Conservation (phyloP, 2,329 filamentous ascomycete genomes). For the Daldinia sp. region DNA sequence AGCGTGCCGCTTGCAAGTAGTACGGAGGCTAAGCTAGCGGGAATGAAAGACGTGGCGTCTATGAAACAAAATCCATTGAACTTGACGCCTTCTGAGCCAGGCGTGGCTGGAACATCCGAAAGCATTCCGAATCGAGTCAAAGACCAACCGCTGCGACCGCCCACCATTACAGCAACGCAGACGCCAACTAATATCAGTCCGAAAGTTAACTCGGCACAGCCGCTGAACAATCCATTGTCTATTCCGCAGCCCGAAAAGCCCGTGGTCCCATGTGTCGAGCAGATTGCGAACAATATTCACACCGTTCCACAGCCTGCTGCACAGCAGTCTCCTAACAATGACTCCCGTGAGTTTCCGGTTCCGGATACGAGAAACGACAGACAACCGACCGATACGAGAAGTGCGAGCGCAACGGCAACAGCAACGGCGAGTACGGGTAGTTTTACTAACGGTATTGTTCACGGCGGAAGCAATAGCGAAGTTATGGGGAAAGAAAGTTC, state of each 20-base stretch:
- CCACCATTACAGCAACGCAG: constrained; percentile 23
- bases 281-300: not conserved
- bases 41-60: constrained; percentile 45
- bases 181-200: constrained; percentile 14
- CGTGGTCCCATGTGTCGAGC: not conserved
- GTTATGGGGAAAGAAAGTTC: constrained; percentile 17
- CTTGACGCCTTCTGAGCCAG: constrained; percentile 16
- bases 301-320: constrained; percentile 2
- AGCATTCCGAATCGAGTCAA: constrained; percentile 41
- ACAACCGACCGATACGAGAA: constrained; percentile 15
- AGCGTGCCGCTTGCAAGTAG: constrained; percentile 67
- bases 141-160: constrained; percentile 38
- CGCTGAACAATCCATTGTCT: constrained; percentile 13
- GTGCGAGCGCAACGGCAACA: not conserved
- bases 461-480: constrained; percentile 4
- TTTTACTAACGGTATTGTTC: constrained; percentile 5
- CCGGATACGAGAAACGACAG: constrained; percentile 9
- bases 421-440: not conserved
- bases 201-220: constrained; percentile 3
- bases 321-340: constrained; percentile 16
- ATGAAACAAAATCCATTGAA: constrained; percentile 45
- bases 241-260: constrained; percentile 5
- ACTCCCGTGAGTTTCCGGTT: not conserved
- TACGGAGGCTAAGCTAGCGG: constrained; percentile 53
- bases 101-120: constrained; percentile 35